These are phyloP conservation scores for Diaporthe citriasiana DNA, from an alignment of 2,329 filamentous ascomycete genomes.

Conservation along the genomic window DNA sequence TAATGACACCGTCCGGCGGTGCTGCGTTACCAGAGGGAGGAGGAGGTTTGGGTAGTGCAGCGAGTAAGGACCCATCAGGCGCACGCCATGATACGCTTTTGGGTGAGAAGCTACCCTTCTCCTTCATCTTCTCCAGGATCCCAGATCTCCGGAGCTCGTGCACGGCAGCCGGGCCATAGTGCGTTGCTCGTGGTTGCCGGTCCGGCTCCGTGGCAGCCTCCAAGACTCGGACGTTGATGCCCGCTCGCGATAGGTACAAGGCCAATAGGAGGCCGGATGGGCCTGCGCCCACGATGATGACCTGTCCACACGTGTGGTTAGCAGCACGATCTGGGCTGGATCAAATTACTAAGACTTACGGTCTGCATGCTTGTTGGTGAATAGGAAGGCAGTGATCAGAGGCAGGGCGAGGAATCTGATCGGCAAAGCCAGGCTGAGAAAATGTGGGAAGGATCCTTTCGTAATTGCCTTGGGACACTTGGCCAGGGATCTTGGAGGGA, in stretches of 20 bases:
- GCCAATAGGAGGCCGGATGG: slow-evolving; percentile 46
- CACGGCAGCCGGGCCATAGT: slow-evolving; percentile 42
- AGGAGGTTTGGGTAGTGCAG: slow-evolving; percentile 30
- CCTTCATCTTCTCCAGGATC: slow-evolving; percentile 36
- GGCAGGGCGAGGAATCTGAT: not conserved
- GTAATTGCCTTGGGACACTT: not conserved
- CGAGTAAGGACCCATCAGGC: slow-evolving; percentile 33
- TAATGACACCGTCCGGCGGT: slow-evolving; percentile 51
- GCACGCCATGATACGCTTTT: slow-evolving; percentile 40
- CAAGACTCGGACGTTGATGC: slow-evolving; percentile 17
- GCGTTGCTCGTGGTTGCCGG: slow-evolving; percentile 41
- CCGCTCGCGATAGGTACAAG: slow-evolving; percentile 36
- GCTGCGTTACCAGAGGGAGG: not conserved
- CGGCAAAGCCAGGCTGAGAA: not conserved
- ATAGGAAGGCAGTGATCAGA: not conserved
- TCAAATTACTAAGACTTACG: not conserved
- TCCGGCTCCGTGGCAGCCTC: slow-evolving; percentile 34
- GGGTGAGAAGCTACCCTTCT: slow-evolving; percentile 38
- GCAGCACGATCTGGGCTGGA: no score
- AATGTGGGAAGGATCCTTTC: not conserved
- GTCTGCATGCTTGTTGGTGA: not conserved
- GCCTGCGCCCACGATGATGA: slow-evolving; percentile 43
- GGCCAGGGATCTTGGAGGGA: not conserved
- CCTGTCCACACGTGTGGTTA: not conserved
- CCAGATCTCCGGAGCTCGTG: slow-evolving; percentile 39